Evolutionary conservation across 176 grass and related monocot species (phyloP).

Genomic region (Puya raimondii): DNA sequence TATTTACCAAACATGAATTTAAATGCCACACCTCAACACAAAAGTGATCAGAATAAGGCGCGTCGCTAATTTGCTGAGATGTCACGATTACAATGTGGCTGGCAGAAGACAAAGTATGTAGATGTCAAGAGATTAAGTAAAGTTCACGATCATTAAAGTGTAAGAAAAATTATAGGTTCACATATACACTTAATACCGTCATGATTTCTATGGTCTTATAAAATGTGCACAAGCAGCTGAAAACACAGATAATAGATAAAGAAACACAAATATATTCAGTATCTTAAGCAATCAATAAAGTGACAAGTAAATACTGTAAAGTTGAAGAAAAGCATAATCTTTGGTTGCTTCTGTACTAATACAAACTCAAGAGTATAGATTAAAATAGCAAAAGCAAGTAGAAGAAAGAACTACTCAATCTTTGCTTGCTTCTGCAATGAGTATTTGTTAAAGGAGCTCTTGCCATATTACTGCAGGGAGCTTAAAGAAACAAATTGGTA

Average conservation of each 20-base stretch:
- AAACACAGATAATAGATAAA: background rate
- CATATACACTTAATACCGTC: no score
- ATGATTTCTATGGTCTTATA: background rate
- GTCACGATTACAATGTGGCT: slow-evolving; percentile 67
- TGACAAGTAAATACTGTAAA: background rate
- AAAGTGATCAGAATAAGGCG: slow-evolving; percentile 86
- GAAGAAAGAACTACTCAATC: background rate
- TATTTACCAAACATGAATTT: background rate
- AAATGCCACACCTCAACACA: slow-evolving; percentile 69
- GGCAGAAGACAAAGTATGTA: slow-evolving; percentile 17
- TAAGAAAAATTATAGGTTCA: background rate
- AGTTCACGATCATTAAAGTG: slow-evolving; percentile 14
- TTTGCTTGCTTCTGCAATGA: background rate
- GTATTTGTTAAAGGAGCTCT: background rate
- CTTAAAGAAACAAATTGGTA: background rate
- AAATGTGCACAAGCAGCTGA: background rate
- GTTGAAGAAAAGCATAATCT: background rate
- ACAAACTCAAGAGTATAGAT: background rate
- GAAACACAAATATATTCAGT: background rate
- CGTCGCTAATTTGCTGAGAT: slow-evolving; percentile 71
- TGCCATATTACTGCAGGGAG: background rate
- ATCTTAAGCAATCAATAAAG: background rate
- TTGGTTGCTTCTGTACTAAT: background rate
- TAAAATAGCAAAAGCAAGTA: background rate
- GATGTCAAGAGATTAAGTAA: slow-evolving; percentile 13